Conservation (phyloP, 345 rosid genomes). For the Acer campestre region DNA sequence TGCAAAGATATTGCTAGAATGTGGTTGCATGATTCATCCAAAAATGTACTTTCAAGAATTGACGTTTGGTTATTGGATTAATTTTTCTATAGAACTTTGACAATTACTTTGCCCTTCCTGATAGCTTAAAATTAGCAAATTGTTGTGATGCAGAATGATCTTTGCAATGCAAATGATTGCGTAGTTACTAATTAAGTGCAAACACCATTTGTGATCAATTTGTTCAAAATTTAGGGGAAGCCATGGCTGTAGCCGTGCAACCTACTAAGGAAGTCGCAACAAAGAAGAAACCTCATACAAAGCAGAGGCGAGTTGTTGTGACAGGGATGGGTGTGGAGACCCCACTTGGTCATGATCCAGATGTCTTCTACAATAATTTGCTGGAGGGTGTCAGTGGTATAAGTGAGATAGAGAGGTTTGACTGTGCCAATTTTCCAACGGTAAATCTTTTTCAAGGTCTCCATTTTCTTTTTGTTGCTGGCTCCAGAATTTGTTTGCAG, state of each 20-base stretch:
- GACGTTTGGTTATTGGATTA: background rate
- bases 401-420: slow-evolving; percentile 82
- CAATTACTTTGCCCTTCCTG: background rate
- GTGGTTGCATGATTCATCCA: background rate
- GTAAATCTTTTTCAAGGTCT: slow-evolving; percentile 40
- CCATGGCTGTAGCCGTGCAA: slow-evolving; percentile 68
- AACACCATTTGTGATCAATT: slow-evolving; percentile 17
- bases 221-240: slow-evolving; percentile 46
- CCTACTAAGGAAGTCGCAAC: slow-evolving; percentile 51
- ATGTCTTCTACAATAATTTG: slow-evolving; percentile 79
- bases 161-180: background rate
- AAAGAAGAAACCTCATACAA: slow-evolving; percentile 59
- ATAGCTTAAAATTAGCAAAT: background rate
- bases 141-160: background rate
- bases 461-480: slow-evolving; percentile 18
- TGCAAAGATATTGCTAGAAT: background rate
- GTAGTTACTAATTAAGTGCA: background rate
- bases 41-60: background rate
- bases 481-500: slow-evolving; percentile 13
- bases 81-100: slow-evolving; percentile 1
- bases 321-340: slow-evolving; percentile 94
- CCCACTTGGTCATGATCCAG: slow-evolving; percentile 82
- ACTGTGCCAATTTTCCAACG: slow-evolving; percentile 78
- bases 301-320: slow-evolving; percentile 87
- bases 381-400: slow-evolving; percentile 90